phyloP scores from a whole-genome alignment of 75 land plant genomes.

The Cupressus sempervirens region DNA sequence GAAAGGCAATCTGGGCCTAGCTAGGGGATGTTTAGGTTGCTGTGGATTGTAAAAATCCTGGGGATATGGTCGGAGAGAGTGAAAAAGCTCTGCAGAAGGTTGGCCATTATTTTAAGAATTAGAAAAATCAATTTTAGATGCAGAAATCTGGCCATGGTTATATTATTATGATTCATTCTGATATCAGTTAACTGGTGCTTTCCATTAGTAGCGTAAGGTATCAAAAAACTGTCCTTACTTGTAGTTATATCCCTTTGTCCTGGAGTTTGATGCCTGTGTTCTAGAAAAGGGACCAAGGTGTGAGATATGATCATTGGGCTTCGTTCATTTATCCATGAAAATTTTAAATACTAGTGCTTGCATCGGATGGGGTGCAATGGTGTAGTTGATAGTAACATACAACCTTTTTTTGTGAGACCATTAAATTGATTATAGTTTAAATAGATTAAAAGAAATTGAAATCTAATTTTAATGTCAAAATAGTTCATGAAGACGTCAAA shows the following conservation, averaged over 20 bases:
- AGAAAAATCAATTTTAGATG: too few relatives aligned
- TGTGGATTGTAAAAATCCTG: neutral
- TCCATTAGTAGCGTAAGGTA: neutral
- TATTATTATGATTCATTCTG: neutral
- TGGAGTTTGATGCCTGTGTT: neutral
- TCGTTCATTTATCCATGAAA: neutral
- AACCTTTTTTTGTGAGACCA: too few relatives aligned
- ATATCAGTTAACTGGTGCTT: neutral
- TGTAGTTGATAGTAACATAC: too few relatives aligned
- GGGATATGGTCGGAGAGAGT: neutral
- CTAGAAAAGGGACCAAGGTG: neutral
- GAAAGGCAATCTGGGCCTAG: neutral
- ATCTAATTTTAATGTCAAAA: too few relatives aligned
- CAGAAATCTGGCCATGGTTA: neutral
- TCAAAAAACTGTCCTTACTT: neutral
- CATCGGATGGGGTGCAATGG: too few relatives aligned
- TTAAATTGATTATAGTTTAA: too few relatives aligned
- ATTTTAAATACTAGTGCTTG: too few relatives aligned
- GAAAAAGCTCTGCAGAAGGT: neutral
- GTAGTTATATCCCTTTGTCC: neutral
- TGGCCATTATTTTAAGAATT: neutral
- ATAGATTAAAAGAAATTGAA: too few relatives aligned
- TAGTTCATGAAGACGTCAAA: too few relatives aligned
- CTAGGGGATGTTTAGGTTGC: neutral
- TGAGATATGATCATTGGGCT: neutral